Conservation (phyloP, 345 rosid species). For the Moricandia moricandioides region DNA sequence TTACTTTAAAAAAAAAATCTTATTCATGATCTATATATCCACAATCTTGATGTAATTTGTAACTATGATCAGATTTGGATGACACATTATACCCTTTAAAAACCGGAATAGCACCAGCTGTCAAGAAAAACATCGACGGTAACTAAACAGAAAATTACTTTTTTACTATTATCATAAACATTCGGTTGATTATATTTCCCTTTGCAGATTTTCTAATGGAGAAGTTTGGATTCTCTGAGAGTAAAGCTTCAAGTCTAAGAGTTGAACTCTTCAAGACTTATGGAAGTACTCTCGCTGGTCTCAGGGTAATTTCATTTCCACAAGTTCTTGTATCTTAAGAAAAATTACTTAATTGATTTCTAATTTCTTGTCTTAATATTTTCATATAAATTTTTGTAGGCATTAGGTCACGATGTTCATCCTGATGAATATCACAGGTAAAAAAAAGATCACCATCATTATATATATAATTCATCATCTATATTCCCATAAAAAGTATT, state of each 20-base stretch:
- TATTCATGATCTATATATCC: background rate
- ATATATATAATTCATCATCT: background rate
- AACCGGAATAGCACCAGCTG: slow-evolving; percentile 63
- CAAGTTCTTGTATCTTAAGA: background rate
- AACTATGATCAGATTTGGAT: slow-evolving; percentile 62
- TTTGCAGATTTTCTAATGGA: slow-evolving; percentile 67
- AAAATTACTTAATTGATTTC: background rate
- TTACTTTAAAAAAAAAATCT: too few species aligned
- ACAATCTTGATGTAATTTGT: background rate
- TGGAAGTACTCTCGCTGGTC: slow-evolving; percentile 93
- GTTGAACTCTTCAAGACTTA: slow-evolving; percentile 77
- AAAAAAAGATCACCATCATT: background rate
- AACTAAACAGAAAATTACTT: background rate
- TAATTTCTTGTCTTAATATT: background rate
- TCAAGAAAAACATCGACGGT: slow-evolving; percentile 86
- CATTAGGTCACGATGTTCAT: slow-evolving; percentile 63
- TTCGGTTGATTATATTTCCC: background rate
- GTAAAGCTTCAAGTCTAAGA: slow-evolving; percentile 62
- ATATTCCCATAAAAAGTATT: background rate
- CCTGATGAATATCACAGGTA: slow-evolving; percentile 92
- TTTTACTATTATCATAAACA: background rate
- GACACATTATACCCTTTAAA: slow-evolving; percentile 82
- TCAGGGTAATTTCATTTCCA: slow-evolving; percentile 48
- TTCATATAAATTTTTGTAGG: slow-evolving; percentile 41
- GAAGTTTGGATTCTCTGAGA: slow-evolving; percentile 59